Conservation (phyloP, 176 grass and related monocot genomes). For the Rhynchospora pubera region DNA sequence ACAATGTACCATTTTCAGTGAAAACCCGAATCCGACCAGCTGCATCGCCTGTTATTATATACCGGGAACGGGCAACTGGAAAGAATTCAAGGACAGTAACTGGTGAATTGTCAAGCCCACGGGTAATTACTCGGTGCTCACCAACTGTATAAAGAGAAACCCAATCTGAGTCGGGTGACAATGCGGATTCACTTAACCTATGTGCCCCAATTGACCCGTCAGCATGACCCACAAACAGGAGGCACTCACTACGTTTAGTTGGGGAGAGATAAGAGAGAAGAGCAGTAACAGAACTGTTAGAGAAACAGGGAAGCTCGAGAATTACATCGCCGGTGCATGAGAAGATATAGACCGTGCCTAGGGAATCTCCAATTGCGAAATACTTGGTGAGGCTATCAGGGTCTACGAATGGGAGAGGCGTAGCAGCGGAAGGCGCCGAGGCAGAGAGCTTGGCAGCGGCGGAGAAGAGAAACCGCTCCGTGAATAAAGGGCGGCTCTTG, state of each 20-base stretch:
- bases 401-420: conserved; percentile 60
- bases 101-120: conserved; percentile 54
- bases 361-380: conserved; percentile 70
- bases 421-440: conserved; percentile 31
- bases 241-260: conserved; percentile 47
- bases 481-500: conserved; percentile 54
- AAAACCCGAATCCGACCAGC: conserved; percentile 73
- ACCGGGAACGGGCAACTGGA: conserved; percentile 51
- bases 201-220: conserved; percentile 70
- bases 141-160: conserved; percentile 46
- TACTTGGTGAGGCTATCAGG: conserved; percentile 72
- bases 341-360: conserved; percentile 70
- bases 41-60: conserved; percentile 67
- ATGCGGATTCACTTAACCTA: conserved; percentile 46
- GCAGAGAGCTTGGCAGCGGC: conserved; percentile 52
- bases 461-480: conserved; percentile 64
- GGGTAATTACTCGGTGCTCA: conserved; percentile 39
- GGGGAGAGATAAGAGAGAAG: conserved; percentile 61
- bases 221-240: conserved; percentile 62
- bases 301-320: conserved; percentile 43
- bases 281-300: conserved; percentile 44
- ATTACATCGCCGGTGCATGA: conserved; percentile 62
- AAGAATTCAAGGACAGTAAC: conserved; percentile 71
- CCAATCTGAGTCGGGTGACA: conserved; percentile 60
- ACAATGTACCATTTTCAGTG: conserved; percentile 92